Conservation (phyloP, 2,329 filamentous ascomycete species). For the Zymoseptoria crescenta region DNA sequence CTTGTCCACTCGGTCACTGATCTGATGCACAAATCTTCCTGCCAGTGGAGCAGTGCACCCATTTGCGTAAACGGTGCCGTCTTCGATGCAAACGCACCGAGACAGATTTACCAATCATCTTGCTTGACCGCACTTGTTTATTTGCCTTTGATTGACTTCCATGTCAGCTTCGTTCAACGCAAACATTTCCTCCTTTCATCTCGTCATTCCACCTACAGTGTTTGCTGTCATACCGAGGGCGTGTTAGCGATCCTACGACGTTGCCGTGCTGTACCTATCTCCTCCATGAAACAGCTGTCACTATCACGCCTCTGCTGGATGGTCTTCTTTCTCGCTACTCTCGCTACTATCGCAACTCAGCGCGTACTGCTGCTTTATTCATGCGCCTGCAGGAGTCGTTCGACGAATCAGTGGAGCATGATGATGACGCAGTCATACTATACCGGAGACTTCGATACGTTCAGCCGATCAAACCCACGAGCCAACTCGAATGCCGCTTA, state of each 20-base stretch:
- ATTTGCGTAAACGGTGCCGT: background rate
- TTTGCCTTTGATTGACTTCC: background rate
- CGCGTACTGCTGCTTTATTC: background rate
- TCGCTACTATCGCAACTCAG: background rate
- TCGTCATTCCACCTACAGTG: background rate
- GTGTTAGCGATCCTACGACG: background rate
- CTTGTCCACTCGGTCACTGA: background rate
- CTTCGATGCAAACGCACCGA: background rate
- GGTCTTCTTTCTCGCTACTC: background rate
- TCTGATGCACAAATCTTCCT: background rate
- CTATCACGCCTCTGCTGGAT: background rate
- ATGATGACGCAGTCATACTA: slow-evolving; percentile 27
- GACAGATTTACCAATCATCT: background rate
- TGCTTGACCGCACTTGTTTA: background rate
- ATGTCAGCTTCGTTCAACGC: background rate
- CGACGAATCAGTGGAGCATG: slow-evolving; percentile 15
- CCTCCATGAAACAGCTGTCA: background rate
- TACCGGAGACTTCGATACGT: slow-evolving; percentile 20
- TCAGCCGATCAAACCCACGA: slow-evolving; percentile 17
- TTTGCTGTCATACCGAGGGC: background rate
- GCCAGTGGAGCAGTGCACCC: background rate
- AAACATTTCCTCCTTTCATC: background rate
- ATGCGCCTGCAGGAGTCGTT: slow-evolving; percentile 13
- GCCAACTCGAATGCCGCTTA: slow-evolving; percentile 15
- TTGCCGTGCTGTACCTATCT: background rate